Conservation (phyloP, 2,329 filamentous ascomycete species). For the Verticillium longisporum region DNA sequence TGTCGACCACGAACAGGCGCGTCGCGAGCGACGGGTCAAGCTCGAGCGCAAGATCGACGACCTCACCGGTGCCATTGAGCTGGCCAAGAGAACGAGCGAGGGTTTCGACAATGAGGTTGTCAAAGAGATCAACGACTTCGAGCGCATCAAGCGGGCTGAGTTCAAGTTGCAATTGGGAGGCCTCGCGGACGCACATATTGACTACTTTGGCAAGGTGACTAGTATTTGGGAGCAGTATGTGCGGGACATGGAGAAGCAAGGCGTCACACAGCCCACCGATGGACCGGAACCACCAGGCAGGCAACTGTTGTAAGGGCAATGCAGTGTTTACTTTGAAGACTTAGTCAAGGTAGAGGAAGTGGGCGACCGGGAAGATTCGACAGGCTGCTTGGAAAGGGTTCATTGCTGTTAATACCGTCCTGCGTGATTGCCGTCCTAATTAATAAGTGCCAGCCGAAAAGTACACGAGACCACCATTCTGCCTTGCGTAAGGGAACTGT, state of each 20-base stretch:
- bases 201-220: conserved; percentile 75
- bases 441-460: neutral
- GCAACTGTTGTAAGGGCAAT: neutral
- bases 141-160: conserved; percentile 90
- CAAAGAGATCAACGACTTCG: conserved; percentile 87
- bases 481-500: neutral
- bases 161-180: conserved; percentile 82
- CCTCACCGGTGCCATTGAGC: conserved; percentile 81
- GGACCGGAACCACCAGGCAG: conserved; percentile 9
- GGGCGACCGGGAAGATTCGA: neutral
- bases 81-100: conserved; percentile 78
- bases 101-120: conserved; percentile 96
- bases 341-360: neutral
- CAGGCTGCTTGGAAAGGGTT: neutral
- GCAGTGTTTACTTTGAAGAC: neutral
- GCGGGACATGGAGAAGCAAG: conserved; percentile 75
- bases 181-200: conserved; percentile 76
- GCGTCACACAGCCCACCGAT: conserved; percentile 16
- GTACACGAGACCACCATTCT: neutral
- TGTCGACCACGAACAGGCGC: conserved; percentile 89
- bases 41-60: conserved; percentile 90
- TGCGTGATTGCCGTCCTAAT: neutral
- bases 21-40: conserved; percentile 80
- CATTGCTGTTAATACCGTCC: neutral
- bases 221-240: conserved; percentile 87